Evolutionary conservation across 495 filamentous ascomycete species (phyloP), one percentile per base, ranked within the genome.

Genomic region (Tuber indicum): DNA sequence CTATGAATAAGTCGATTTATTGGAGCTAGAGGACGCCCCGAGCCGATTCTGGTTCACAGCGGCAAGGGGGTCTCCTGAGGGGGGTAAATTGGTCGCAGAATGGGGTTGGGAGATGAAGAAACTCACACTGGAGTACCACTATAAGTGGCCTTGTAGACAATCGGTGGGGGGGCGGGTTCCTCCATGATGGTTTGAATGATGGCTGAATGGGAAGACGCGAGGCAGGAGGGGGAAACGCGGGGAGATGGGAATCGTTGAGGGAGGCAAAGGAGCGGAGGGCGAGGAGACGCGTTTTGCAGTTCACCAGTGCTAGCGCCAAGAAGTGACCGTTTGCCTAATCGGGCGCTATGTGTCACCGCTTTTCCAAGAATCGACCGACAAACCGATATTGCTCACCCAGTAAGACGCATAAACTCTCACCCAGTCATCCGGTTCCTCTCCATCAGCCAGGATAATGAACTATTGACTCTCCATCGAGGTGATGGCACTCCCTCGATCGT

Each of bases 111-210:
- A 36, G 58, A 36, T 66, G 58, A 17, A 36, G n/a, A 26, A 36
- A 80, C 82, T 82, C 69, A 83, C 79, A 83, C 82, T 39, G 82
- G 82, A 78, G 82, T 83, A 41, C 82, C 82, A 82, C 82, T 83
- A 71, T 83, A 83, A 16, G 82, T 83, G 72, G 82, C 82, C 71
- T 83, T 83, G 79, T 82, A 83, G 75, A 83, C 81, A 19, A 82
- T 82, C 70, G 75, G 75, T 16, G 70, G 72, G n/a, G 81, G 72
- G 75, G 70, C 72, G 72, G 73, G 77, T 26, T 74, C 78, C 41
- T 80, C 77, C 78, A 80, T 80, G 58, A 66, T 66, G 69, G 75
- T 74, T 58, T 66, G 62, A 49, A 66, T 47, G 21, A 76, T 66
- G 21, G 71, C 76, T 73, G 71, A 41, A 74, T 58, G 42, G 58